Evolutionary conservation across 441 rosid genomes (phyloP).

Genomic region (Croton laevigatus): DNA sequence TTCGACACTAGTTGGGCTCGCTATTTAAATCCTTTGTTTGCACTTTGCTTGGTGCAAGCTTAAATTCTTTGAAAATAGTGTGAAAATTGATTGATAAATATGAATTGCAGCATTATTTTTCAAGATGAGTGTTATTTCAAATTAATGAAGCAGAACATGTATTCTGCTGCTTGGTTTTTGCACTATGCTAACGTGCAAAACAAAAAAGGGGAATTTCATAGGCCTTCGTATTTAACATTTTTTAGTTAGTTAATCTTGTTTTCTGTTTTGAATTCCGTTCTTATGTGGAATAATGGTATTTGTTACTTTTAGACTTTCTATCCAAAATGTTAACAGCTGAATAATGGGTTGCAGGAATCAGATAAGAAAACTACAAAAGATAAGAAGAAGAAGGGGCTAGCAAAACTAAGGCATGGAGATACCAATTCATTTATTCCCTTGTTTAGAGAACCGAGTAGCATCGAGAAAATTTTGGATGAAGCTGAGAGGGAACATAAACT

Average conservation of each 20-base stretch:
- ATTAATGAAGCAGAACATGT: background rate
- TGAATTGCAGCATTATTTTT: background rate
- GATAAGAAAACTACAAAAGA: conserved; percentile 57
- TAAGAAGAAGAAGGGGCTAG: conserved; percentile 70
- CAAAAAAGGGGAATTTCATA: too few relatives aligned
- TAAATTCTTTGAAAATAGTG: background rate
- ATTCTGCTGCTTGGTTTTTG: background rate
- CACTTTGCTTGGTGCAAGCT: too few relatives aligned
- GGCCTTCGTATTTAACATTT: background rate
- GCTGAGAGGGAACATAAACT: conserved; percentile 86
- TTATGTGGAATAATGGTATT: background rate
- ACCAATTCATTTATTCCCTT: conserved; percentile 79
- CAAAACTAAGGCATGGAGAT: conserved; percentile 62
- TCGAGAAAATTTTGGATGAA: conserved; percentile 89
- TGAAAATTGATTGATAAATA: background rate
- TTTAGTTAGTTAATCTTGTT: background rate
- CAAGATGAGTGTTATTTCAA: background rate
- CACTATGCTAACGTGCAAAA: background rate
- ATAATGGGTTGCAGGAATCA: conserved; percentile 52
- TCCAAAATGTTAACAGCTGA: background rate
- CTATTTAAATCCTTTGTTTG: too few relatives aligned
- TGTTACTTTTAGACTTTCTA: background rate
- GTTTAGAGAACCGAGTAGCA: conserved; percentile 87
- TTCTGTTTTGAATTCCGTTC: background rate
- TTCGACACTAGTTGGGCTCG: too few relatives aligned